These are phyloP conservation scores for Pleurotus giganteus DNA, from an alignment of 768 basidiomycete genomes.

Conservation along the genomic window DNA sequence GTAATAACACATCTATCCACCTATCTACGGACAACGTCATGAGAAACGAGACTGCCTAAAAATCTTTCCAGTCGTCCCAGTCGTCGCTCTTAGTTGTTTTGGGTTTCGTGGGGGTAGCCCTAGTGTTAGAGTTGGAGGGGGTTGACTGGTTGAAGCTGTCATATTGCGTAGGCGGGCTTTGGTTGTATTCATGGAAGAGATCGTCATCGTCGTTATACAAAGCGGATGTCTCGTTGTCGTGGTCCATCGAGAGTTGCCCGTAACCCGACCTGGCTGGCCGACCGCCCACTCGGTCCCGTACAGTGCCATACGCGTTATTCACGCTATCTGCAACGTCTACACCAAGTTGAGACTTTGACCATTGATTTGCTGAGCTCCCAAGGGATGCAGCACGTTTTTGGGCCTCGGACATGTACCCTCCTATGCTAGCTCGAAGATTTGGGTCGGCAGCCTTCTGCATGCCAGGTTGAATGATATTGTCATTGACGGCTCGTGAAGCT, in stretches of 20 bases:
- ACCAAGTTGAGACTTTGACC: constrained; percentile 75
- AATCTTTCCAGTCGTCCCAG: constrained; percentile 85
- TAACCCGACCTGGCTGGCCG: constrained; percentile 56
- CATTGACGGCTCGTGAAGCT: constrained; percentile 75
- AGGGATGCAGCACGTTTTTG: constrained; percentile 60
- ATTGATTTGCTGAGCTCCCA: constrained; percentile 68
- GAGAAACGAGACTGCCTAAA: constrained; percentile 39
- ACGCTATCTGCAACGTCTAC: constrained; percentile 84
- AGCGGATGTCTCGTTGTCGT: constrained; percentile 56
- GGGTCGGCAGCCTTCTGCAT: constrained; percentile 83
- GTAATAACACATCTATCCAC: constrained; percentile 1
- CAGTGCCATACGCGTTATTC: constrained; percentile 63
- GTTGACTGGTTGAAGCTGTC: constrained; percentile 17
- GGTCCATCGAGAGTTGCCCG: constrained; percentile 41
- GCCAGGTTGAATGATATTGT: constrained; percentile 89
- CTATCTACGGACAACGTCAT: constrained; percentile 5
- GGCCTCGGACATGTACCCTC: constrained; percentile 69
- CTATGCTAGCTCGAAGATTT: constrained; percentile 68
- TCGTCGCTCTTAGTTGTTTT: constrained; percentile 38
- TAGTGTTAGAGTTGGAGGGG: constrained; percentile 19
- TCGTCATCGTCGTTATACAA: constrained; percentile 70
- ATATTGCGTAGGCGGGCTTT: constrained; percentile 13
- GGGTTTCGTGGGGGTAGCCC: constrained; percentile 28
- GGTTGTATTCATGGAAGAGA: constrained; percentile 53
- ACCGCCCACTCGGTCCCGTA: constrained; percentile 54